Conservation (phyloP, 768 basidiomycete species). For the Sporobolomyces phaffii region DNA sequence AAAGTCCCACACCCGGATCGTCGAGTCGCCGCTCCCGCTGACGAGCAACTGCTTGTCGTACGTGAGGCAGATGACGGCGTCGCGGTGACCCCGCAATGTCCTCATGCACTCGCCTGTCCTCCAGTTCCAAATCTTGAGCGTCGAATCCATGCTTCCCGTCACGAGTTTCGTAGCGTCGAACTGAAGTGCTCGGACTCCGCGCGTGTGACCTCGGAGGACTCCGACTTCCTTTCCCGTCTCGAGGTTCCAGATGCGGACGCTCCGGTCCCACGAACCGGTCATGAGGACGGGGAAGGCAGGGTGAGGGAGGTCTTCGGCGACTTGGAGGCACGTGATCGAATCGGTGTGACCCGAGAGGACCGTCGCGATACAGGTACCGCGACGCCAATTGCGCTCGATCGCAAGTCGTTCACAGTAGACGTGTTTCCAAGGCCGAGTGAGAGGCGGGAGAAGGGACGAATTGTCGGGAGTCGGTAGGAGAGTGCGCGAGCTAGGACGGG, state of each 20-base stretch:
- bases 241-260: slow-evolving; percentile 90
- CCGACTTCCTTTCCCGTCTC: slow-evolving; percentile 80
- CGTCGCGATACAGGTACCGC: slow-evolving; percentile 76
- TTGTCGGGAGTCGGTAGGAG: neutral
- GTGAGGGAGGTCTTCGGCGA: slow-evolving; percentile 73
- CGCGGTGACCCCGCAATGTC: slow-evolving; percentile 81
- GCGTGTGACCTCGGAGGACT: slow-evolving; percentile 79
- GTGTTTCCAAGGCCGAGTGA: slow-evolving; percentile 92
- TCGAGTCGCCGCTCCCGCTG: slow-evolving; percentile 87
- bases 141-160: slow-evolving; percentile 93
- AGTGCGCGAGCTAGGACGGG: slow-evolving; percentile 4
- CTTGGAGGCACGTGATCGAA: slow-evolving; percentile 95
- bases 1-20: slow-evolving; percentile 82
- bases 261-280: slow-evolving; percentile 95
- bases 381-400: slow-evolving; percentile 94
- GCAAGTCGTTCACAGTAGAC: slow-evolving; percentile 96
- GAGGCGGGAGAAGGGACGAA: neutral
- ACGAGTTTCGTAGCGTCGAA: slow-evolving; percentile 93
- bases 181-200: slow-evolving; percentile 85
- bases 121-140: slow-evolving; percentile 96
- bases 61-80: slow-evolving; percentile 81
- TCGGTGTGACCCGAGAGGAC: slow-evolving; percentile 89
- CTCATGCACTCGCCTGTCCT: slow-evolving; percentile 77
- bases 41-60: slow-evolving; percentile 88
- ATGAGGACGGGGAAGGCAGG: slow-evolving; percentile 88